Percentiles rank a stretch among this genome's conserved stretches.
These are phyloP conservation scores for Aegilops umbellulata DNA, from an alignment of 176 grass and related monocot species.

Conservation along the genomic window DNA sequence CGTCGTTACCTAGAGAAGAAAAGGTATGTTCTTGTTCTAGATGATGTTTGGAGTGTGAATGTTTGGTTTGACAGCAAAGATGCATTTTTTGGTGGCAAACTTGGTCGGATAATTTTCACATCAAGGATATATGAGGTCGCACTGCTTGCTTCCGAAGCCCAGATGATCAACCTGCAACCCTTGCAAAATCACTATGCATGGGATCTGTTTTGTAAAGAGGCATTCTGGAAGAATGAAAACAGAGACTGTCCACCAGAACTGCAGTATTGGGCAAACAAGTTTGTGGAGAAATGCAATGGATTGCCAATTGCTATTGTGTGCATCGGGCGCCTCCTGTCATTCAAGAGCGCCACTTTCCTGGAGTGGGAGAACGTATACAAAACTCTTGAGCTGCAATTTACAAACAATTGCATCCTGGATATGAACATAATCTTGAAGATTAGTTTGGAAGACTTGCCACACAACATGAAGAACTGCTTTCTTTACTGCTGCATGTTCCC, in stretches of 20 bases:
- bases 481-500: conserved; percentile 53
- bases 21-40: conserved; percentile 28
- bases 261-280: not conserved
- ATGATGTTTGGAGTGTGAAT: conserved; percentile 35
- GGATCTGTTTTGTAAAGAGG: conserved; percentile 40
- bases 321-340: conserved; percentile 36
- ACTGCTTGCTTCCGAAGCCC: not conserved
- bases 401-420: conserved; percentile 28
- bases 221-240: conserved; percentile 21
- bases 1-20: conserved; percentile 11
- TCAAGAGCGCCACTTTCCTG: conserved; percentile 6
- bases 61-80: conserved; percentile 33
- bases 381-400: conserved; percentile 26
- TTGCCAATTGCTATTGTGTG: conserved; percentile 47
- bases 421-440: conserved; percentile 39
- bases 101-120: conserved; percentile 32
- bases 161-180: conserved; percentile 30
- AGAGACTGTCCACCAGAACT: conserved; percentile 16
- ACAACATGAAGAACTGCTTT: conserved; percentile 49
- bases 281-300: conserved; percentile 33
- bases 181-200: conserved; percentile 20
- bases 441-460: conserved; percentile 46
- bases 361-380: conserved; percentile 39
- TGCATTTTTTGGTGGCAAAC: conserved; percentile 20
- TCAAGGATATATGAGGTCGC: conserved; percentile 30